phyloP scores from a whole-genome alignment of 1,284 basidiomycete genomes.

The Peniophora sp. region DNA sequence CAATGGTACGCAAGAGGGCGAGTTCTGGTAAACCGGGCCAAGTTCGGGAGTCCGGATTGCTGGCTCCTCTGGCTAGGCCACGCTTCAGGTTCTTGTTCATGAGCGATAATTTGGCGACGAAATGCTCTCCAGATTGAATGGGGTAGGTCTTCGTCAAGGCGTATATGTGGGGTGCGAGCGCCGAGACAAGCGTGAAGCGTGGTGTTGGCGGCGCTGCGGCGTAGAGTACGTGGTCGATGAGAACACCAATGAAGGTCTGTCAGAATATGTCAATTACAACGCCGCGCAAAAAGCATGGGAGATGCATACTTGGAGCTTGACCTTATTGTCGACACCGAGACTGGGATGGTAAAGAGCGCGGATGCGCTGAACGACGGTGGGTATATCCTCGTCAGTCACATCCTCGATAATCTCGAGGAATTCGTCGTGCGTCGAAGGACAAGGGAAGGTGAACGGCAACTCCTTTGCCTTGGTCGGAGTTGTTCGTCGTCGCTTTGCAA shows the following conservation, averaged over 20 bases:
- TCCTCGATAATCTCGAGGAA: constrained; percentile 77
- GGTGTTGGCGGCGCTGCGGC: constrained; percentile 59
- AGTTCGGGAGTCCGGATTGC: constrained; percentile 62
- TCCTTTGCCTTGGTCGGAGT: constrained; percentile 32
- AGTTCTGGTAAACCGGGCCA: constrained; percentile 88
- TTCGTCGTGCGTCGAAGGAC: constrained; percentile 82
- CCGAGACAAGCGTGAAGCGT: constrained; percentile 52
- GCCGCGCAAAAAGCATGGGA: constrained; percentile 1
- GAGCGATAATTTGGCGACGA: constrained; percentile 76
- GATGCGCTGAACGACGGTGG: constrained; percentile 86
- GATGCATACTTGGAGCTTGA: constrained; percentile 72
- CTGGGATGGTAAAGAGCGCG: constrained; percentile 89
- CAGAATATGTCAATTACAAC: constrained; percentile 4
- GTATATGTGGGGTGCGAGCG: constrained; percentile 77
- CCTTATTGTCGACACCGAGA: constrained; percentile 85
- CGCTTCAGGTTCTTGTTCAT: constrained; percentile 95
- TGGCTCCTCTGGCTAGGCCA: constrained; percentile 73
- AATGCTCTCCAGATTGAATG: constrained; percentile 70
- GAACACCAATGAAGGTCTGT: constrained; percentile 68
- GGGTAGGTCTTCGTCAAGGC: constrained; percentile 81
- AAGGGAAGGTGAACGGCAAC: constrained; percentile 89
- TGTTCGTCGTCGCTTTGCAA: constrained; percentile 5
- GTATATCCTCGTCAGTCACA: constrained; percentile 65
- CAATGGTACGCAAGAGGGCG: constrained; percentile 73
- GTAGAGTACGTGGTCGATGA: constrained; percentile 91